Conservation (phyloP, 768 basidiomycete genomes). For the Suillus bovinus region DNA sequence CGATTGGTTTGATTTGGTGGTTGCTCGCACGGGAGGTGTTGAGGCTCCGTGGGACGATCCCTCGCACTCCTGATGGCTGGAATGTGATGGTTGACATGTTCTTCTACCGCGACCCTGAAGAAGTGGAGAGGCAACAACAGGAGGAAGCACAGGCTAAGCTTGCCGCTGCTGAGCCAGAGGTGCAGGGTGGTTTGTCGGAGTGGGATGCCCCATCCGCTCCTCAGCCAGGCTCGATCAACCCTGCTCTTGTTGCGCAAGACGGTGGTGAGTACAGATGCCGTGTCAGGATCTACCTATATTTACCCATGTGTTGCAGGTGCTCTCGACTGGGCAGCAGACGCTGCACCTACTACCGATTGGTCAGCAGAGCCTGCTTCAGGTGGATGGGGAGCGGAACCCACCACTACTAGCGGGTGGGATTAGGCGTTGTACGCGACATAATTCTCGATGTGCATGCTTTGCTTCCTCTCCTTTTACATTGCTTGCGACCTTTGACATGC, state of each 20-base stretch:
- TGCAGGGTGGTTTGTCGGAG: slow-evolving; percentile 52
- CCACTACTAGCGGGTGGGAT: slow-evolving; percentile 31
- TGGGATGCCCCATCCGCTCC: slow-evolving; percentile 78
- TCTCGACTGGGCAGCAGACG: slow-evolving; percentile 84
- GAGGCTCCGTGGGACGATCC: slow-evolving; percentile 91
- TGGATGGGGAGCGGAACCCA: slow-evolving; percentile 38
- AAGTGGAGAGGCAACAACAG: slow-evolving; percentile 97
- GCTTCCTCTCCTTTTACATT: slow-evolving; percentile 19
- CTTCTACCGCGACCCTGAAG: slow-evolving; percentile 99
- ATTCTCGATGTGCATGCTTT: slow-evolving; percentile 23
- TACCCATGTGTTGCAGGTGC: slow-evolving; percentile 42
- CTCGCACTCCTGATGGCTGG: slow-evolving; percentile 92
- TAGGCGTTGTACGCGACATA: slow-evolving; percentile 14
- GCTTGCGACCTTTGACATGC: slow-evolving; percentile 18
- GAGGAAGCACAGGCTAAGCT: slow-evolving; percentile 89
- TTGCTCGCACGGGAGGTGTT: slow-evolving; percentile 96
- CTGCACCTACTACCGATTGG: slow-evolving; percentile 71
- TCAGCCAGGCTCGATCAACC: slow-evolving; percentile 73
- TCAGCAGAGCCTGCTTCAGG: slow-evolving; percentile 69
- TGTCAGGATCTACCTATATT: slow-evolving; percentile 3
- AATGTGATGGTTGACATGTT: slow-evolving; percentile 99
- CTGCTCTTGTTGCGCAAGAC: slow-evolving; percentile 65
- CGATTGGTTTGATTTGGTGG: slow-evolving; percentile 98
- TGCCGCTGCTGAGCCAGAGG: slow-evolving; percentile 56
- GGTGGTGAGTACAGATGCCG: slow-evolving; percentile 40